Base-by-base conservation (phyloP, 2,329 filamentous ascomycete species). In the Bipolaris bicolor region DNA sequence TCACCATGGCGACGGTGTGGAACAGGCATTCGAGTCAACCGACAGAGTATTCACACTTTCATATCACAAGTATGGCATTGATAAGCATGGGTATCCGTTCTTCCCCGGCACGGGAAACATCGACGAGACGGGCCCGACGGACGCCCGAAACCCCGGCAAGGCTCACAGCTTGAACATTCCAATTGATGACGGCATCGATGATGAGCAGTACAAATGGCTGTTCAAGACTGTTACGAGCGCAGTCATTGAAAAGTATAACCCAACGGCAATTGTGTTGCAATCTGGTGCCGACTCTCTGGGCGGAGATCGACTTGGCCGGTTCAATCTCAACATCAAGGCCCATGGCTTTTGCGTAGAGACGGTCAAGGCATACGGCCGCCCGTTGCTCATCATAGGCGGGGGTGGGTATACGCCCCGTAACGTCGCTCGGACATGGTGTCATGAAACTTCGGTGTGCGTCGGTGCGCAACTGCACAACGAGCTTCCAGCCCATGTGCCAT, bases 341-440 rank as follows among this genome's bases (percentile, higher is more conserved):
- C 95, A 99, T 78, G 94, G 92, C 51, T 89, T 89, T 63, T 99
- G 95, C 75, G 91, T 97, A 57, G 87, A 89, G 48, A 97, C 90
- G 69, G 92, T 93, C 77, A 98, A 98, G 77, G 86, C 82, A 45
- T 86, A 92, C 62, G 83, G 85, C 6, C 81, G 96, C 1, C 95
- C 95, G 2, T 84, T 98, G 60, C 87, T 99, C 48, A 86, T 99
- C 52, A 91, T 98, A 57, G 95, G 95, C 43, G 95, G 95, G 37
- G 95, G 95, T 55, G 95, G 95, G 26, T 99, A 99, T 78, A 99
- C 95, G 13, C 93, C 95, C 5, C 87, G 94, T 63, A 99, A 99
- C 71, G 95, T 99, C 6, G 95, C 95, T 40, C 90, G 95, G 52
- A 92, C 94, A 29, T 99, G 95, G 95, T 92, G 93, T 22, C 94